Conservation (phyloP, 805 yeast species). For the Candida hungchunana region DNA sequence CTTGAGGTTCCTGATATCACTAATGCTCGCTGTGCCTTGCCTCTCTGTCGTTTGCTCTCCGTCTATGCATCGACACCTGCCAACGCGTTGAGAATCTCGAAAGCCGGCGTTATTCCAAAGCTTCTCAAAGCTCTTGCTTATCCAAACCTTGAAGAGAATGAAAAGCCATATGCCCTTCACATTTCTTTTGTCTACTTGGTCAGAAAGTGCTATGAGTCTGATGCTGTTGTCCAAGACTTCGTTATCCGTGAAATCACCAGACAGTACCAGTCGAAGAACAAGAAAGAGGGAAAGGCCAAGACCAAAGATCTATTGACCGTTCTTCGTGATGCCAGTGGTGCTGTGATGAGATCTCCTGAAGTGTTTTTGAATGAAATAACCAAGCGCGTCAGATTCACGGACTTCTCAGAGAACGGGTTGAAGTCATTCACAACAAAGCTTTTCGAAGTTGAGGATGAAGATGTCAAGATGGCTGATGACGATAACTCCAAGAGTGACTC, state of each 20-base stretch:
- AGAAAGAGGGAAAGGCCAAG: slow-evolving; percentile 26
- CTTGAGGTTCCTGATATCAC: slow-evolving; percentile 37
- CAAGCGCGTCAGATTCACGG: slow-evolving; percentile 38
- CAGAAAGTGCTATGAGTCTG: slow-evolving; percentile 68
- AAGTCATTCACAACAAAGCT: slow-evolving; percentile 22
- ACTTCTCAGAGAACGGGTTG: slow-evolving; percentile 37
- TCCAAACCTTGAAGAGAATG: slow-evolving; percentile 31
- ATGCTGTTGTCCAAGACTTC: slow-evolving; percentile 41
- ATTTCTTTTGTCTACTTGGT: slow-evolving; percentile 48
- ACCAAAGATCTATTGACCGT: slow-evolving; percentile 43
- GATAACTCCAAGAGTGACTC: slow-evolving; percentile 1
- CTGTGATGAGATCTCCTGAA: slow-evolving; percentile 44
- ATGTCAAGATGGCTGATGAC: slow-evolving; percentile 22
- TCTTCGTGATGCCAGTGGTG: slow-evolving; percentile 46
- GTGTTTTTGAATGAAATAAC: slow-evolving; percentile 43
- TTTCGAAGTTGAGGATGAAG: slow-evolving; percentile 20
- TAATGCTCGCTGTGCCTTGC: slow-evolving; percentile 44
- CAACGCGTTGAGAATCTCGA: slow-evolving; percentile 37
- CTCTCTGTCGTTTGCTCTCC: slow-evolving; percentile 51
- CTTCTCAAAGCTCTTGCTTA: slow-evolving; percentile 41
- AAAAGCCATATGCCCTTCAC: slow-evolving; percentile 39
- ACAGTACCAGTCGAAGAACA: slow-evolving; percentile 34
- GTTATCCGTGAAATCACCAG: slow-evolving; percentile 49
- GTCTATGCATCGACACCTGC: slow-evolving; percentile 45
- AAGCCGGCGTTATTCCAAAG: slow-evolving; percentile 42